These are phyloP conservation scores for Oehlia diaphana DNA, from an alignment of 192 early-diverging fungal species.

Conservation along the genomic window DNA sequence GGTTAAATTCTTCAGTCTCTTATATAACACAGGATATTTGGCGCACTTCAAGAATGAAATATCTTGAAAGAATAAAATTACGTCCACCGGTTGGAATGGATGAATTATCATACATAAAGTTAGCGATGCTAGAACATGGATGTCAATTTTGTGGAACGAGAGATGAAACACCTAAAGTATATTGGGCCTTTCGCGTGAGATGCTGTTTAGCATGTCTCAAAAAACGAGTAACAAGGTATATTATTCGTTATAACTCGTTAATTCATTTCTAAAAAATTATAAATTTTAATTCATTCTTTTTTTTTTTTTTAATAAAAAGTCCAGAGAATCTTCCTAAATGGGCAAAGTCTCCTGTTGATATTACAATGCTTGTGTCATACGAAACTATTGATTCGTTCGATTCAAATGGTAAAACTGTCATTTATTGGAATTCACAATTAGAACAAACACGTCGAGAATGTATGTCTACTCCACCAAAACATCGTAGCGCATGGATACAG, in stretches of 20 bases:
- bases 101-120: constrained; percentile 3
- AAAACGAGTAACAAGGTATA: constrained; percentile 8
- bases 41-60: background rate
- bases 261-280: background rate
- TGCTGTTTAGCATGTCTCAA: constrained; percentile 3
- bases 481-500: background rate
- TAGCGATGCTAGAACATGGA: constrained; percentile 4
- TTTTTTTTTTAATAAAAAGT: too few species aligned
- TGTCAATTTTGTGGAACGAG: constrained; percentile 27
- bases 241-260: background rate
- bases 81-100: constrained; percentile 3
- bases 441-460: background rate
- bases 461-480: background rate
- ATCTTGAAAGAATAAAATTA: background rate
- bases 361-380: background rate
- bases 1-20: constrained; percentile 1
- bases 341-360: background rate
- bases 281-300: background rate
- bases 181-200: constrained; percentile 22
- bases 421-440: background rate
- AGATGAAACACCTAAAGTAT: constrained; percentile 7
- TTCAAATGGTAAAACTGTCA: background rate
- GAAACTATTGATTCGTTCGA: background rate
- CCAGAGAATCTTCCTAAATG: background rate
- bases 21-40: constrained; percentile 12